Conservation (phyloP, 163 green algal species). For the Prototheca cutis region DNA sequence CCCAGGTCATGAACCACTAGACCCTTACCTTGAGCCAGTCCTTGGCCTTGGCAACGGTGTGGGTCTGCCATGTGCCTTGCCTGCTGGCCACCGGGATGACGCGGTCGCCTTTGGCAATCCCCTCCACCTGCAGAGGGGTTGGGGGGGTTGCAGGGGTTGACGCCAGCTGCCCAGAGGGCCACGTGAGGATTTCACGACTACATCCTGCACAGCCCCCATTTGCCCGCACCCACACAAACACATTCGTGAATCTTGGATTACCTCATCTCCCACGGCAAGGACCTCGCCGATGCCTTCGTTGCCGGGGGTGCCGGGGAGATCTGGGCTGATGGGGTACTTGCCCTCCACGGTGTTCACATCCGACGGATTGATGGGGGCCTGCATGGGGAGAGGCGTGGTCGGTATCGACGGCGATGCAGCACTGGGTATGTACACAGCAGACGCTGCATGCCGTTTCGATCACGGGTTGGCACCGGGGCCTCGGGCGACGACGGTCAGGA, state of each 20-base stretch:
- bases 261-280: constrained; percentile 27
- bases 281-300: constrained; percentile 73
- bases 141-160: no score
- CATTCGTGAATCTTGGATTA: not conserved
- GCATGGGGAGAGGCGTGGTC: no score
- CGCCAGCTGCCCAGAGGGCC: no score
- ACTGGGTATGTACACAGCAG: no score
- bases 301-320: constrained; percentile 48
- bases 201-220: no score
- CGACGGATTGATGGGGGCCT: constrained; percentile 65
- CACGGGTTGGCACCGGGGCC: not conserved
- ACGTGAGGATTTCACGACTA: no score
- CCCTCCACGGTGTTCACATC: constrained; percentile 62
- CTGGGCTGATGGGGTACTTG: constrained; percentile 64
- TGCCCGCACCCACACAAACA: no score
- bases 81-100: constrained; percentile 53
- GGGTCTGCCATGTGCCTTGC: constrained; percentile 61
- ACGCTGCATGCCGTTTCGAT: no score
- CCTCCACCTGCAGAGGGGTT: constrained; percentile 15
- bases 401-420: no score
- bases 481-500: no score
- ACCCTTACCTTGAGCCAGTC: constrained; percentile 23
- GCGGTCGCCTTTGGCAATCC: constrained; percentile 47
- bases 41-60: constrained; percentile 24
- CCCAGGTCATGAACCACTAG: no score